Percentiles rank a stretch among this genome's conserved stretches.
These are phyloP conservation scores for Acanthamoeba healyi DNA, from an alignment of 208 protist species.

Conservation along the genomic window DNA sequence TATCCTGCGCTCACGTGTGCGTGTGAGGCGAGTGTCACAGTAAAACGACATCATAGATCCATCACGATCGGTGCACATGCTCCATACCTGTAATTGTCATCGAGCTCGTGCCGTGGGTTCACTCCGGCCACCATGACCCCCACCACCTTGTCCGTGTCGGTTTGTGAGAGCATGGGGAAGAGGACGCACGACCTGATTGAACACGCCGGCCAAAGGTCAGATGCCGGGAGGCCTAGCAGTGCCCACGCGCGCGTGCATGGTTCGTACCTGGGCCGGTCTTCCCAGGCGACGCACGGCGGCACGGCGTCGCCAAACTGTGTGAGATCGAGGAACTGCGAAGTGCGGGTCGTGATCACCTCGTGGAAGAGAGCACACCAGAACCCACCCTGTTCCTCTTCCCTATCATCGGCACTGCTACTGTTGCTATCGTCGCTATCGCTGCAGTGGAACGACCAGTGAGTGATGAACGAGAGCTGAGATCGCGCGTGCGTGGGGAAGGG, in stretches of 20 bases:
- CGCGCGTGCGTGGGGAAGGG: not conserved
- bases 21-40: too few species aligned
- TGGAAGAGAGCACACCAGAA: conserved; percentile 21
- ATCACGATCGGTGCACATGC: not conserved
- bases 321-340: conserved; percentile 13
- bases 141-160: conserved; percentile 40
- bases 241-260: not conserved
- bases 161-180: conserved; percentile 2
- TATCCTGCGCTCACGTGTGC: too few species aligned
- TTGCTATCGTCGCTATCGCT: not conserved
- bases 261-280: conserved; percentile 3
- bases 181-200: conserved; percentile 19
- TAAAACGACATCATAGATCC: not conserved
- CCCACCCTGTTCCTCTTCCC: conserved; percentile 14
- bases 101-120: conserved; percentile 42
- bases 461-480: not conserved
- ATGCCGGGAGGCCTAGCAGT: too few species aligned
- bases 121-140: conserved; percentile 37
- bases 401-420: not conserved
- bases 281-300: conserved; percentile 6
- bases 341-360: not conserved
- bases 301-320: conserved; percentile 38
- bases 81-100: conserved; percentile 12
- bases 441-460: not conserved
- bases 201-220: too few species aligned